Evolutionary conservation across 2,329 filamentous ascomycete genomes (phyloP), one percentile per base, ranked within the genome.

Genomic region (Pleurostoma richardsiae): DNA sequence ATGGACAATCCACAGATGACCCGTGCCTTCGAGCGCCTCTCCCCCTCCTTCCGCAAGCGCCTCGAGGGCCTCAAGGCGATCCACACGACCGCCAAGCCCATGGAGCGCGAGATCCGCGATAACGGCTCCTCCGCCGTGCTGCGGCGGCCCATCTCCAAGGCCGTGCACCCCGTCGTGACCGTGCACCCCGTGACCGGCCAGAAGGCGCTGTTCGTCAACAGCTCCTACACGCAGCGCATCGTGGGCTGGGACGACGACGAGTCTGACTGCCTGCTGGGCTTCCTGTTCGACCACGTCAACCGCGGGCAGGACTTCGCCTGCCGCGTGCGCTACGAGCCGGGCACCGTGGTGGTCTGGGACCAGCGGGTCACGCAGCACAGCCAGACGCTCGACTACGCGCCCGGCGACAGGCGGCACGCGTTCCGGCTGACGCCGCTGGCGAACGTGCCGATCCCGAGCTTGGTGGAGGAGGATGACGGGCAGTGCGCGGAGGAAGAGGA

Each of bases 301-400:
- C 62, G 60, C 5, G 69, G 69, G 8, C 70, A 73, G 52, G 72
- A 74, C 55, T 71, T 74, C 56, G 70, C 73, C 54, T 66, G 65
- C 31, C 59, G 73, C 19, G 67, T 76, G 30, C 61, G 65, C 39
- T 76, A 71, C 71, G 66, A 70, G 54, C 73, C 73, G 5, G 64
- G 67, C 48, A 73, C 71, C 3, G 69, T 77, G 44, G 73, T 77
- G 11, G 70, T 76, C 54, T 74, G 74, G 56, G 72, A 75, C 54
- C 73, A 74, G 46, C 63, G 72, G 6, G 42, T 47, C 71, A 76
- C 54, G 73, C 72, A 3, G 72, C 71, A 29, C 72, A 74, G 39
- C 71, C 76, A 4, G 73, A 76, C 54, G 74, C 74, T 51, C 45
- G 69, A 71, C 31, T 72, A 74, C 41, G 64, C 66, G 39, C 65